A percentile compares a stretch with the other conserved stretches of the same genome.
phyloP scores from a whole-genome alignment of 192 early-diverging fungal genomes.

The Mortierella claussenii region DNA sequence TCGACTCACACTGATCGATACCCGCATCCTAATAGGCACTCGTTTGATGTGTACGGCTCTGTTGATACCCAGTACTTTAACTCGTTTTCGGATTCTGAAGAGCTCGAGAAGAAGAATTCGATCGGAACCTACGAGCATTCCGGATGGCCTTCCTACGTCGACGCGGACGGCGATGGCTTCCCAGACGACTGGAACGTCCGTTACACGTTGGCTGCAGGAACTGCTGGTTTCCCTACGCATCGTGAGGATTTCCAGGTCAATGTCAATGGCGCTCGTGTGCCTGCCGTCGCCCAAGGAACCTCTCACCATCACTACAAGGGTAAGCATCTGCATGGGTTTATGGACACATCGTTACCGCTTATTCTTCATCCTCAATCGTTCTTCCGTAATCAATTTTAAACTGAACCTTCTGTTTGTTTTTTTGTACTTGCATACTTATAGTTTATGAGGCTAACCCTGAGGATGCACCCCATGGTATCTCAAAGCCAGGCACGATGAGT shows the following conservation, averaged over 20 bases:
- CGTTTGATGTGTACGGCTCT: slow-evolving; percentile 71
- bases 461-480: slow-evolving; percentile 37
- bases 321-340: no score
- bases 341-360: no score
- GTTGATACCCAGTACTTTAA: slow-evolving; percentile 68
- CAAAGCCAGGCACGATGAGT: slow-evolving; percentile 28
- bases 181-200: slow-evolving; percentile 59
- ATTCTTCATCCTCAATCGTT: no score
- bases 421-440: no score
- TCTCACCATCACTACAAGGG: slow-evolving; percentile 47
- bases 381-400: no score
- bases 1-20: no score
- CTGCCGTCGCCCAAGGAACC: slow-evolving; percentile 28
- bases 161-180: slow-evolving; percentile 60
- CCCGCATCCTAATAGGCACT: no score
- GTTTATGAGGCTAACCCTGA: slow-evolving; percentile 32
- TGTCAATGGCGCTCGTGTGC: slow-evolving; percentile 45
- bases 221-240: slow-evolving; percentile 53
- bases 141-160: slow-evolving; percentile 59
- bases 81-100: slow-evolving; percentile 43
- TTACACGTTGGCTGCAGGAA: slow-evolving; percentile 56
- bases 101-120: slow-evolving; percentile 54
- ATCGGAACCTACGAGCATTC: slow-evolving; percentile 62
- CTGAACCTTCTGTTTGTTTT: no score
- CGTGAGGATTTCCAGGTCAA: slow-evolving; percentile 59